These are phyloP conservation scores for Debaryomyces fabryi DNA, from an alignment of 1,139 yeast genomes.

Conservation along the genomic window DNA sequence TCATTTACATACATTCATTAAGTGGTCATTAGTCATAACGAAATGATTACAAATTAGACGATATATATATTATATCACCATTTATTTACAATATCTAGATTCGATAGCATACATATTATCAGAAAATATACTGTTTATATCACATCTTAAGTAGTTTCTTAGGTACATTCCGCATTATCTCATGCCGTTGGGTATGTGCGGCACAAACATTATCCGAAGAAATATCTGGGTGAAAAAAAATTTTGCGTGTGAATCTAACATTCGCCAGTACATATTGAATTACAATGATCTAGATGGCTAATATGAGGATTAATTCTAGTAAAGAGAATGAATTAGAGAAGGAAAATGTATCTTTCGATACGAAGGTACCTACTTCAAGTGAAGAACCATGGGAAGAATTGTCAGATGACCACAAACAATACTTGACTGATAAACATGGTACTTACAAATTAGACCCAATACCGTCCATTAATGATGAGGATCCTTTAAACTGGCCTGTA, in stretches of 20 bases:
- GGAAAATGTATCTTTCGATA: background rate
- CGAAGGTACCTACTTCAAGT: background rate
- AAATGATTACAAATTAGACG: background rate
- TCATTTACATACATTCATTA: background rate
- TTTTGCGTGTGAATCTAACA: background rate
- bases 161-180: background rate
- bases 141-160: background rate
- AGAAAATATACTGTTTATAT: background rate
- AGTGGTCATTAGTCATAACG: background rate
- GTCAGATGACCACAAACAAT: constrained; percentile 16
- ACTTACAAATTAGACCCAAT: constrained; percentile 20
- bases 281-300: background rate
- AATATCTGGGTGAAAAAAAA: background rate
- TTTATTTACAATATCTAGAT: background rate
- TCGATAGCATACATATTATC: background rate
- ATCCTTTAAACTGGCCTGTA: constrained; percentile 23
- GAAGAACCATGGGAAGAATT: constrained; percentile 1
- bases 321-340: background rate
- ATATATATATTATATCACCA: background rate
- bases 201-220: background rate
- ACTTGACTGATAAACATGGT: constrained; percentile 22
- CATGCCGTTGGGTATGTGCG: background rate
- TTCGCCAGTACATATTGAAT: background rate
- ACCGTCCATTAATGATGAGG: constrained; percentile 21
- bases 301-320: background rate